Evolutionary conservation across 2,329 filamentous ascomycete genomes (phyloP).

Genomic region (Botrytis galanthina): DNA sequence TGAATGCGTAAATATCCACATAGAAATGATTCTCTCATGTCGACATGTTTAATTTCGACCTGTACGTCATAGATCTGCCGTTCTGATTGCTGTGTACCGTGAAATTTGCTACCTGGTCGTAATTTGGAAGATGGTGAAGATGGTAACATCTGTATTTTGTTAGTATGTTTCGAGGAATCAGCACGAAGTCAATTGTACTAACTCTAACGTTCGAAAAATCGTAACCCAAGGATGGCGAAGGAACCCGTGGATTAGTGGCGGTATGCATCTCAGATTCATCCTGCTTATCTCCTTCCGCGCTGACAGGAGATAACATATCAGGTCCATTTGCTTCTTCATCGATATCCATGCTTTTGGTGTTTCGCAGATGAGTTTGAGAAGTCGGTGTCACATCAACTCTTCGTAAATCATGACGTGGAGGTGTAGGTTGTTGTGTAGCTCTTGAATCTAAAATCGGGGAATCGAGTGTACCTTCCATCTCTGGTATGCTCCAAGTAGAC

Average conservation of each 20-base stretch:
- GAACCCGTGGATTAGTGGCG: slow-evolving; percentile 35
- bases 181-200: slow-evolving; percentile 35
- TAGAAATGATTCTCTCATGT: slow-evolving; percentile 89
- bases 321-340: slow-evolving; percentile 40
- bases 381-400: slow-evolving; percentile 35
- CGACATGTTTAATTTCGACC: slow-evolving; percentile 94
- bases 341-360: slow-evolving; percentile 44
- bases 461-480: slow-evolving; percentile 37
- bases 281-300: slow-evolving; percentile 41
- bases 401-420: slow-evolving; percentile 33
- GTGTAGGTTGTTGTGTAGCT: slow-evolving; percentile 36
- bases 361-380: slow-evolving; percentile 37
- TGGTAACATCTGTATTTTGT: slow-evolving; percentile 50
- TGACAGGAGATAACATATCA: slow-evolving; percentile 39
- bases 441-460: slow-evolving; percentile 32
- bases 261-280: slow-evolving; percentile 40
- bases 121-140: slow-evolving; percentile 83
- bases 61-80: slow-evolving; percentile 92
- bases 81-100: slow-evolving; percentile 89
- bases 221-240: slow-evolving; percentile 49
- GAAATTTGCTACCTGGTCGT: slow-evolving; percentile 82
- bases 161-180: not conserved
- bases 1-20: slow-evolving; percentile 95
- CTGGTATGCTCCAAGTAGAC: slow-evolving; percentile 38
- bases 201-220: slow-evolving; percentile 57